Base-by-base conservation (phyloP, 2,329 filamentous ascomycete species). In the Cercospora janseana region DNA sequence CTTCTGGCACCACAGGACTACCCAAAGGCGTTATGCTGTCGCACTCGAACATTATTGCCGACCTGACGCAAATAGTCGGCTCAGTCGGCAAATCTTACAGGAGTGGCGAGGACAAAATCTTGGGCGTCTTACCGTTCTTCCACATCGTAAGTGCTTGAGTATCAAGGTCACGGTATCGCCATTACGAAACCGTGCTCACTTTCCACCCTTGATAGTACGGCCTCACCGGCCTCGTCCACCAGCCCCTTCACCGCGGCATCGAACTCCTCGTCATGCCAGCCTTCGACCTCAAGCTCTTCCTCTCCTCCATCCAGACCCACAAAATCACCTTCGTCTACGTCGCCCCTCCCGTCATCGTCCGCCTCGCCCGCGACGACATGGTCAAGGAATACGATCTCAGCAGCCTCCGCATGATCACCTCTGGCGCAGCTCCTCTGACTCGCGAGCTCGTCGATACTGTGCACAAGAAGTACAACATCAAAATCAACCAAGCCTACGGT, bases 1-100 rank as follows among this genome's bases (percentile, higher is more conserved):
- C 85, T 42, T 91, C 86, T 6, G 92, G 92, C 6, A 97, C 92
- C 0, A 96, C 92, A 0, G 92, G 92, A 2, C 73, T 90, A 43
- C 91, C 92, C 0, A 97, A 97, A 70, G 92, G 91, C 12, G 92
- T 96, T 10, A 87, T 88, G 80, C 75, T 96, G 24, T 86, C 82
- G 6, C 92, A 97, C 69, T 69, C 73, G 57, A 96, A 96, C 66
- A 83, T 95, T 52, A 80, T 94, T 8, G 74, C 88, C 52, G 95
- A 95, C 67, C 68, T 70, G 0, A 59, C 76, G 55, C 72, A 75
- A 67, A 66, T 73, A 46, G 66, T 63, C 43, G 63, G 10, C 59
- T 79, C 91, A 91, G 68, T 64, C 63, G 6, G 53, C 69, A 67
- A 67, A 69, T 70, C 61, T 67, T 56, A 67, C 63, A 56, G 73